phyloP scores from a whole-genome alignment of 441 rosid species.

The Populus hybrid region DNA sequence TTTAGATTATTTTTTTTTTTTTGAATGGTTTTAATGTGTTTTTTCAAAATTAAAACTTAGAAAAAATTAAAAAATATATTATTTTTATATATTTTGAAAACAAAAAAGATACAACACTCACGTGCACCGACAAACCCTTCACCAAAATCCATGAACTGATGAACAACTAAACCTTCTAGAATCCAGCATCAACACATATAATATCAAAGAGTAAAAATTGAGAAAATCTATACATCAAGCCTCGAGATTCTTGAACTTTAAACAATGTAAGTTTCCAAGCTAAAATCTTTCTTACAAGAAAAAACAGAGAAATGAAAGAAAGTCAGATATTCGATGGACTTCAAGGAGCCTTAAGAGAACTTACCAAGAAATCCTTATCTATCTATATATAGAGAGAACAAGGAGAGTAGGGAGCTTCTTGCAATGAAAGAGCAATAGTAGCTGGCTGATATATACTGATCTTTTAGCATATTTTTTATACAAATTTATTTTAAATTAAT shows the following conservation, averaged over 20 bases:
- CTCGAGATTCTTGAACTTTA: neutral
- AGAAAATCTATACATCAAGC: neutral
- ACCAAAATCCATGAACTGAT: no score
- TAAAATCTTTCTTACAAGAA: neutral
- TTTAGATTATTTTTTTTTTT: no score
- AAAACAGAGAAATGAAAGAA: neutral
- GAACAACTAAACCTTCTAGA: no score
- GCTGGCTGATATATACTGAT: neutral
- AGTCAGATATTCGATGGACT: neutral
- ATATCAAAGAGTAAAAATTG: neutral
- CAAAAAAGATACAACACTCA: no score
- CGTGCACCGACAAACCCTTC: no score
- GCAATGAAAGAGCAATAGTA: neutral
- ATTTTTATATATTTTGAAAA: no score
- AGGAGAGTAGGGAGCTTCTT: neutral
- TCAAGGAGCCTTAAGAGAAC: neutral
- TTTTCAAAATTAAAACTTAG: no score
- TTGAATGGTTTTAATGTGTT: no score
- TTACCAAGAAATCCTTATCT: neutral
- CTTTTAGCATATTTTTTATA: neutral
- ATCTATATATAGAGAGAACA: neutral
- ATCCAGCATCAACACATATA: neutral
- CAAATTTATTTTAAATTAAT: neutral
- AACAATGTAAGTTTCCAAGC: neutral
- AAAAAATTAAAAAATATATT: no score